Percentiles rank a stretch among this genome's conserved stretches.
These are phyloP conservation scores for Dendrothele bispora DNA, from an alignment of 768 basidiomycete species.

Conservation along the genomic window DNA sequence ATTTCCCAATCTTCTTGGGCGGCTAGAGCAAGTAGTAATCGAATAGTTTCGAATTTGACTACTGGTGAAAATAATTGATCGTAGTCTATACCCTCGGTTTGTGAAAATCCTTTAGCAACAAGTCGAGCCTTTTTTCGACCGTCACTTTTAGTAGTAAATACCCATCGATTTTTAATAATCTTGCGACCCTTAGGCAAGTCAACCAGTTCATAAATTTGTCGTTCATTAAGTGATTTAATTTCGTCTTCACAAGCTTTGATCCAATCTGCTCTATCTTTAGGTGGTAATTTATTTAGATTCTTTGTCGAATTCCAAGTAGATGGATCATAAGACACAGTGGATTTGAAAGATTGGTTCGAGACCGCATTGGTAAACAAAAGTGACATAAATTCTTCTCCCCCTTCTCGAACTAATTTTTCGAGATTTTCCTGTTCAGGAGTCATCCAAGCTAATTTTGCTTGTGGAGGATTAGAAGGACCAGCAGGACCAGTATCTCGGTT, in stretches of 20 bases:
- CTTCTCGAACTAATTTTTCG: too few relatives aligned
- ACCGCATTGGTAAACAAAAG: too few relatives aligned
- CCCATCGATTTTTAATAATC: constrained; percentile 37
- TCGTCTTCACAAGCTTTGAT: constrained; percentile 26
- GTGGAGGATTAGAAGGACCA: too few relatives aligned
- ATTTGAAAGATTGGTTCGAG: too few relatives aligned
- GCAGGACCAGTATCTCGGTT: too few relatives aligned
- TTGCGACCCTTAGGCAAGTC: constrained; percentile 29
- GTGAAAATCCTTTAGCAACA: constrained; percentile 40
- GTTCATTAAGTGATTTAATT: constrained; percentile 19
- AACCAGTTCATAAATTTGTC: constrained; percentile 35
- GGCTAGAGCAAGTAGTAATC: constrained; percentile 19
- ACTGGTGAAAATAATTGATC: constrained; percentile 36
- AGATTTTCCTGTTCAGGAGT: too few relatives aligned
- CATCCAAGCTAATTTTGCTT: too few relatives aligned
- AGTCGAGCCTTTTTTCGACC: constrained; percentile 39
- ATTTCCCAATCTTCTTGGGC: constrained; percentile 22
- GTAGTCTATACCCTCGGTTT: constrained; percentile 38
- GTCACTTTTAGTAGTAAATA: constrained; percentile 41
- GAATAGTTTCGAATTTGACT: constrained; percentile 14
- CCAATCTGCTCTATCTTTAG: constrained; percentile 18
- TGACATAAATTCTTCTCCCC: too few relatives aligned
- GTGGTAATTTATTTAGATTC: too few relatives aligned
- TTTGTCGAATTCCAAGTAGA: too few relatives aligned
- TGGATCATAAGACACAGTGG: too few relatives aligned